Evolutionary conservation across 2,329 filamentous ascomycete species (phyloP), one percentile per base, ranked within the genome.

Genomic region (Amauroascus niger): DNA sequence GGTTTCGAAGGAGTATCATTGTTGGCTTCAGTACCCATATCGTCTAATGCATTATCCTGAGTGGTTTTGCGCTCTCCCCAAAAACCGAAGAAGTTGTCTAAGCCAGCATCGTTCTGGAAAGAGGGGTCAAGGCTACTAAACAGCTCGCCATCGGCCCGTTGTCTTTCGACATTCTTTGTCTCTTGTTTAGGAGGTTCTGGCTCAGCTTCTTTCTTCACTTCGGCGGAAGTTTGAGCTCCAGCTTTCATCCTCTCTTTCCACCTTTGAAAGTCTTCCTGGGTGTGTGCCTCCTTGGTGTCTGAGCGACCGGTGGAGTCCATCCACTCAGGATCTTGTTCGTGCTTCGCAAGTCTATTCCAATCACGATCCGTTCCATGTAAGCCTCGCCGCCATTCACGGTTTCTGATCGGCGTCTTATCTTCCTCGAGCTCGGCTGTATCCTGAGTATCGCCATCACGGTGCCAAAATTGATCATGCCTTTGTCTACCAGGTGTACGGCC

Each of bases 221-320:
- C 69, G 3, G 67, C 58, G 35, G 63, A 53, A 41, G 59, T 58
- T 26, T 62, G 59, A 49, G 69, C 80, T 57, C 80, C 78, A 37
- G 82, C 83, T 69, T 87, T 91, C 88, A 94, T 94, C 59, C 79
- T 79, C 62, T 94, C 88, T 77, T 95, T 95, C 82, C 91, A 96
- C 61, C 87, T 87, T 71, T 94, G 85, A 68, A 96, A 94, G 60
- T 96, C 90, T 64, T 94, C 89, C 63, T 88, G 84, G 0, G 89
- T 95, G 62, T 88, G 86, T 4, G 78, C 79, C 62, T 85, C 81
- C 33, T 79, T 74, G 62, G 84, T 81, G 49, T 87, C 84, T 55
- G 85, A 83, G 20, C 77, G 71, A 43, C 76, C 77, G 14, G 82
- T 81, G 55, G 84, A 79, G 64, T 94, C 88, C 69, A 95, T 77